These are phyloP conservation scores for Corylus americana DNA, from an alignment of 306 rosid species.

Conservation along the genomic window DNA sequence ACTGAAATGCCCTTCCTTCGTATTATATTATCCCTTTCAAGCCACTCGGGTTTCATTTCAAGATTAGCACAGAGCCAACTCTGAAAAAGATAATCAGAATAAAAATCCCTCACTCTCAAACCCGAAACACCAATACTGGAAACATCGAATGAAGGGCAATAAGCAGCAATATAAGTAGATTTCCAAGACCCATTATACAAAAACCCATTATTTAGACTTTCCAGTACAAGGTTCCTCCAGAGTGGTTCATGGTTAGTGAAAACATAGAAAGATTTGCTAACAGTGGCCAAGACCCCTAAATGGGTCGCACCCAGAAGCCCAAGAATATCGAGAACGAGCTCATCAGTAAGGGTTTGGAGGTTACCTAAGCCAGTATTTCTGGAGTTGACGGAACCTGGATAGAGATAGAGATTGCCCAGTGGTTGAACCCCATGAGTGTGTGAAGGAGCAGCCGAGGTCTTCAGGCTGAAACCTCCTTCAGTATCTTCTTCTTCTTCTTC, in stretches of 20 bases:
- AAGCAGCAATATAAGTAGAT: conserved; percentile 57
- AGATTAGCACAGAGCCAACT: conserved; percentile 98
- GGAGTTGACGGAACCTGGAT: conserved; percentile 58
- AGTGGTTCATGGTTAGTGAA: conserved; percentile 81
- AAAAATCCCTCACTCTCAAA: conserved; percentile 79
- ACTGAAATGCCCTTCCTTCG: conserved; percentile 76
- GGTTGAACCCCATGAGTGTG: conserved; percentile 80
- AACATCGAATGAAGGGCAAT: conserved; percentile 52
- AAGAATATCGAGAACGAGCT: conserved; percentile 81
- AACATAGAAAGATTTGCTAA: conserved; percentile 71
- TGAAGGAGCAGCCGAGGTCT: conserved; percentile 61
- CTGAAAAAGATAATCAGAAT: conserved; percentile 90
- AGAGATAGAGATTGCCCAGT: conserved; percentile 74
- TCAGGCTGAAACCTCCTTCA: conserved; percentile 70
- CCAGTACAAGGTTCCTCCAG: conserved; percentile 84
- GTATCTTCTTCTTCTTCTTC: conserved; percentile 35
- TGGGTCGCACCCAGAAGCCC: conserved; percentile 54
- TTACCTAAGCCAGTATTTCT: conserved; percentile 89
- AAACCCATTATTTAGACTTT: conserved; percentile 60
- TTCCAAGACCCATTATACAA: conserved; percentile 67
- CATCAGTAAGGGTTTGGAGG: conserved; percentile 69
- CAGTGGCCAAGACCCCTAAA: conserved; percentile 68
- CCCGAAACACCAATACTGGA: conserved; percentile 17
- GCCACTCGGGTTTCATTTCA: conserved; percentile 92
- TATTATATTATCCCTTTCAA: conserved; percentile 71